Evolutionary conservation across 163 green algal species (phyloP).

Genomic region (Scenedesmus sp.): DNA sequence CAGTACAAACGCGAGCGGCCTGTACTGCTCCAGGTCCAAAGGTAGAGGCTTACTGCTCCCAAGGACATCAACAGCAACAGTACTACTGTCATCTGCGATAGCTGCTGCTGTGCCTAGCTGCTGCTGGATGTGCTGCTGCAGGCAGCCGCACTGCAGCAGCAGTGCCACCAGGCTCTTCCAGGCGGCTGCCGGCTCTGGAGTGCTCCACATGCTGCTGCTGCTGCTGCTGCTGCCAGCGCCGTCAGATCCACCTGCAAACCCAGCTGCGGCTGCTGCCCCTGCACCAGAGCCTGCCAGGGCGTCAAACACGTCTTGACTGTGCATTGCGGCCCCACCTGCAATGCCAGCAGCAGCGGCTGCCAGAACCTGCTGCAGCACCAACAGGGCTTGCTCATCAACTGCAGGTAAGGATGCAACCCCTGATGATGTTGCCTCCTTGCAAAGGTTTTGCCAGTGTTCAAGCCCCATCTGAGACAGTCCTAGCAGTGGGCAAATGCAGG

Average conservation of each 20-base stretch:
- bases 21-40: constrained; percentile 47
- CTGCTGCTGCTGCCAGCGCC: background rate
- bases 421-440: too few relatives aligned
- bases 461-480: background rate
- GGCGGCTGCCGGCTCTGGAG: background rate
- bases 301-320: constrained; percentile 36
- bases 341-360: constrained; percentile 26
- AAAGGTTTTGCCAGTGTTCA: background rate
- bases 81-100: background rate
- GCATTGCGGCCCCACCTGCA: constrained; percentile 3
- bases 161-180: constrained; percentile 29
- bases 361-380: constrained; percentile 36
- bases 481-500: constrained; percentile 31
- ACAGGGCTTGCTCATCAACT: background rate
- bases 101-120: background rate
- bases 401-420: background rate
- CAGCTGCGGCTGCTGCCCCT: background rate
- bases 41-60: constrained; percentile 39
- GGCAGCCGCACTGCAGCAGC: constrained; percentile 46
- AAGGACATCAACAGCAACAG: background rate
- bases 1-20: constrained; percentile 47
- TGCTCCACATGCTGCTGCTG: constrained; percentile 2
- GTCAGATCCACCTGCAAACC: background rate
- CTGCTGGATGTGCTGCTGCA: background rate
- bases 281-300: constrained; percentile 15